Evolutionary conservation across 2,329 filamentous ascomycete species (phyloP).

Genomic region (Trichoderma afroharzianum): DNA sequence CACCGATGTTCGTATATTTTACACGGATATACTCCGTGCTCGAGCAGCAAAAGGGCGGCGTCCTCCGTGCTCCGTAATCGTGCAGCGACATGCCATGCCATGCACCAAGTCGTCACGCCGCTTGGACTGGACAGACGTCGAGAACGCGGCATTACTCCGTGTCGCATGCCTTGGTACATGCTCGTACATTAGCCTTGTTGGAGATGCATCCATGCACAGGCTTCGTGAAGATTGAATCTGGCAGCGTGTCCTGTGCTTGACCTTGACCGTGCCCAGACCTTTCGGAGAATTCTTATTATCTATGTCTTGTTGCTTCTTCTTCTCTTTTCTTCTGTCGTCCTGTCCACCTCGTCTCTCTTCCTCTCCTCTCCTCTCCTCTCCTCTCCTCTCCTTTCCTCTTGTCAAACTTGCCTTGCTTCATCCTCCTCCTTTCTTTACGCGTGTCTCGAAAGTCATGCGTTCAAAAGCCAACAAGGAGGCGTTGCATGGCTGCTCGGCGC

Average conservation of each 20-base stretch:
- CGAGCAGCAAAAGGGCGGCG: background rate
- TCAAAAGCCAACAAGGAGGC: background rate
- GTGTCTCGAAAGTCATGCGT: background rate
- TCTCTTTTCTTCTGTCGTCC: background rate
- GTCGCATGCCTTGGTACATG: background rate
- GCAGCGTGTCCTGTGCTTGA: background rate
- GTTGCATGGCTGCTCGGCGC: background rate
- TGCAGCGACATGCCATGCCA: background rate
- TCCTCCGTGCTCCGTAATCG: constrained; percentile 5
- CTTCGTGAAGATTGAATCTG: background rate
- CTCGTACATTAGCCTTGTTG: background rate
- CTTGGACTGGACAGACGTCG: background rate
- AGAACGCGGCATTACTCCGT: constrained; percentile 5
- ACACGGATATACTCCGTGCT: background rate
- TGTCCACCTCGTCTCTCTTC: background rate
- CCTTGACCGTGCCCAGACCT: background rate
- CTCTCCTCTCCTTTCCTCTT: background rate
- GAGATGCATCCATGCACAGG: background rate
- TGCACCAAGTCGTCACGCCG: background rate
- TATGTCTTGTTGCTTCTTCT: background rate
- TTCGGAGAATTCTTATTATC: background rate
- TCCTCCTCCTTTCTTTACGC: background rate
- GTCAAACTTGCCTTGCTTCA: background rate
- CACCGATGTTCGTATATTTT: background rate
- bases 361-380: background rate